Base-by-base conservation (phyloP, 2,329 filamentous ascomycete genomes). In the Rutstroemia sydowiana region DNA sequence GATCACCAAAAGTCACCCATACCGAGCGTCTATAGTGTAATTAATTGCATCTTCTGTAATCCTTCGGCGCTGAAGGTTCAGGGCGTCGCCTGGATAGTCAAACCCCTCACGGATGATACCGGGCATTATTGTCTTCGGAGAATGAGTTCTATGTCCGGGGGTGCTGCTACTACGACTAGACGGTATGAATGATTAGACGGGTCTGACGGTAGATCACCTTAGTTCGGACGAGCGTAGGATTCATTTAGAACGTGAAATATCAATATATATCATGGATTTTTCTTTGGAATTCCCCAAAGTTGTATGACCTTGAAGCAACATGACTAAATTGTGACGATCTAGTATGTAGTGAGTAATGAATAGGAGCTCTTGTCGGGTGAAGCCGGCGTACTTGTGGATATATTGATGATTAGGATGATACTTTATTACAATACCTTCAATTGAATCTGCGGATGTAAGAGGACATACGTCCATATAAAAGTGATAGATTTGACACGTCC, bases 81-180 rank as follows among this genome's bases (percentile, higher is more conserved):
- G 20, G 31, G 37, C 16, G 36, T 39, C 21, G 48, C 32, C 6
- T 51, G 41, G 13, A 16, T 13, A 37, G 37, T 31, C 18, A 9
- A 45, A 16, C 5, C 11, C 16, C 8, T 41, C 11, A 26, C 23
- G 23, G 23, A 26, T 26, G 23, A 26, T 8, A 26, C 23, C 16
- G 10, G 10, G 14, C 3, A 14, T 9, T 3, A 51, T 23, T 10
- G 23, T 41, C 21, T 39, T 51, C 20, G 41, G 41, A 1, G 13
- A 51, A 23, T 51, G 41, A 14, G 48, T 45, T 45, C 23, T 23
- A 8, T 26, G 26, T 51, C 13, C 45, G 28, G 9, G 41, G 30
- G 13, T 39, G 36, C 18, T 45, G 37, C 16, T 39, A 45, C 18
- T 51, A 41, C 30, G 21, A 45, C 6, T 39, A 39, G 23, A 51